Evolutionary conservation across 2,329 filamentous ascomycete genomes (phyloP).

Genomic region (Acephala macrosclerotiorum): DNA sequence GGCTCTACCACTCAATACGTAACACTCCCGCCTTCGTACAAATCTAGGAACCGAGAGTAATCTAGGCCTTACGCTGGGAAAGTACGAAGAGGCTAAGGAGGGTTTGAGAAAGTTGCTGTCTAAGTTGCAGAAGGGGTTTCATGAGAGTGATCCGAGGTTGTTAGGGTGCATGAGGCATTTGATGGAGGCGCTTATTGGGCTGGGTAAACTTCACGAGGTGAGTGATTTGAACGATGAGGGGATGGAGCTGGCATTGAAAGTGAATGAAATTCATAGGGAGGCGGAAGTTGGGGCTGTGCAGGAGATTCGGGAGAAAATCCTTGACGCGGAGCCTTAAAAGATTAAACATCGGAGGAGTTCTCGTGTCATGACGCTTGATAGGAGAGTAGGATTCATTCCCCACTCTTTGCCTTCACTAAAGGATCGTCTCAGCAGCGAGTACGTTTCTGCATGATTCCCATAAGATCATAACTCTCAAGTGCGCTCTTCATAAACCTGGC

Average conservation of each 20-base stretch:
- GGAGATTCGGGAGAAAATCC: background rate
- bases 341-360: too few species aligned
- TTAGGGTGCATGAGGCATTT: constrained; percentile 8
- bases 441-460: background rate
- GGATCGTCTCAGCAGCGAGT: too few species aligned
- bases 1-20: background rate
- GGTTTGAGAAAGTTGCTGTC: background rate
- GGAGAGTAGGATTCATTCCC: too few species aligned
- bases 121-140: background rate
- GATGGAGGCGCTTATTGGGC: background rate
- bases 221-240: background rate
- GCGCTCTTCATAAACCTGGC: background rate
- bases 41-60: background rate
- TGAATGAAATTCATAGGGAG: background rate
- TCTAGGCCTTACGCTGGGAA: background rate
- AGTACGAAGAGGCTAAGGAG: background rate
- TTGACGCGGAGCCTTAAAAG: background rate
- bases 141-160: constrained; percentile 2
- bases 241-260: background rate
- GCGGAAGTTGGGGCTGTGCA: background rate
- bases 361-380: too few species aligned
- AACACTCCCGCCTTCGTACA: background rate
- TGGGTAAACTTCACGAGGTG: background rate
- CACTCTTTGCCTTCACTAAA: too few species aligned
- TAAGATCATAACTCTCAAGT: background rate